phyloP scores from a whole-genome alignment of 106 monocot genomes.

The Dactylorhiza incarnata region DNA sequence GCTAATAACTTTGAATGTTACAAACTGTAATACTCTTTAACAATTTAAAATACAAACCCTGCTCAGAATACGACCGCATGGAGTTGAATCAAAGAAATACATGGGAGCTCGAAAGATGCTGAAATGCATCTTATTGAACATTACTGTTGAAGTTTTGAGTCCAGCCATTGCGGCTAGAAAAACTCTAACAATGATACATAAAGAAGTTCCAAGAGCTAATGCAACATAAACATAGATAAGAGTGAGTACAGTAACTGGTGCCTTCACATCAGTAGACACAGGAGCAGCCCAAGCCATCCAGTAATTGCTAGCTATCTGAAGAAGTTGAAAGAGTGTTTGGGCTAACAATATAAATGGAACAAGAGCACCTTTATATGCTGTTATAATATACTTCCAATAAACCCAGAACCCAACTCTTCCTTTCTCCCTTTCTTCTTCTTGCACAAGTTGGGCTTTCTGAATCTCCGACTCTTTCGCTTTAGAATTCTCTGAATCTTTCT shows the following conservation, averaged over 20 bases:
- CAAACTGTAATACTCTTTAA: neutral
- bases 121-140: constrained; percentile 57
- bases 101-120: constrained; percentile 48
- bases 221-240: constrained; percentile 71
- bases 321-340: constrained; percentile 60
- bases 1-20: no score
- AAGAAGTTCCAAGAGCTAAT: constrained; percentile 61
- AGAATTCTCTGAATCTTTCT: constrained; percentile 29
- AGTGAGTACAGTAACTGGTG: constrained; percentile 36
- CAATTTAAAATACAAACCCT: constrained; percentile 38
- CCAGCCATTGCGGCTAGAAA: constrained; percentile 57
- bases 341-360: constrained; percentile 57
- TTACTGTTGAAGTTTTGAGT: constrained; percentile 54
- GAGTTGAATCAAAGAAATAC: constrained; percentile 93
- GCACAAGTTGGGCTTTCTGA: constrained; percentile 60
- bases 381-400: constrained; percentile 81
- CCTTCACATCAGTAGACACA: constrained; percentile 28
- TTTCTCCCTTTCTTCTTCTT: constrained; percentile 98
- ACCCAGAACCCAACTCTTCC: constrained; percentile 80
- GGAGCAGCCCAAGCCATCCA: constrained; percentile 24
- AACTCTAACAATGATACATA: constrained; percentile 48
- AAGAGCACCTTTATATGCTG: constrained; percentile 61
- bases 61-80: constrained; percentile 71
- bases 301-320: constrained; percentile 69
- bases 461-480: constrained; percentile 23